Percentiles rank a stretch among this genome's conserved stretches.
Conservation (phyloP, 805 yeast genomes). For the Candida multigemmis region DNA sequence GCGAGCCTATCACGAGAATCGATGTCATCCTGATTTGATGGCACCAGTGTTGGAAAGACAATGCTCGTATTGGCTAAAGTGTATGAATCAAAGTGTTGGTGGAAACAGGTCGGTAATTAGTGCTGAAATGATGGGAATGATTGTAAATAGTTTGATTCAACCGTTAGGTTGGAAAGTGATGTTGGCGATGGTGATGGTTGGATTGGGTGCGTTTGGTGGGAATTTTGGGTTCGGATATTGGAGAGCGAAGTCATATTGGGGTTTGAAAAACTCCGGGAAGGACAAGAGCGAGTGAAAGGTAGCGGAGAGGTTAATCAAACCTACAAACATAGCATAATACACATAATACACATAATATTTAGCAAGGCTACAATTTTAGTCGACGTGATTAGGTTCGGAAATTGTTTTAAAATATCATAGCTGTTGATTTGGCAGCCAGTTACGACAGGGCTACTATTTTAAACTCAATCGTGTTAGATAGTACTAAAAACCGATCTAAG, state of each 20-base stretch:
- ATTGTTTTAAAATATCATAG: too few relatives aligned
- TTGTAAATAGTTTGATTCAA: constrained; percentile 55
- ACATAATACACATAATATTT: too few relatives aligned
- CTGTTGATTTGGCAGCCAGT: too few relatives aligned
- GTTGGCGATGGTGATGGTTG: constrained; percentile 28
- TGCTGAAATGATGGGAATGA: constrained; percentile 54
- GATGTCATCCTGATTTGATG: constrained; percentile 45
- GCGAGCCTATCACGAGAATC: constrained; percentile 42
- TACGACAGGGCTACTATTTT: too few relatives aligned
- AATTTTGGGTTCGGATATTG: constrained; percentile 63
- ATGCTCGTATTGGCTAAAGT: constrained; percentile 56
- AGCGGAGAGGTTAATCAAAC: too few relatives aligned
- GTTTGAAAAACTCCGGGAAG: constrained; percentile 10
- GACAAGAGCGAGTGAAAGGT: neutral
- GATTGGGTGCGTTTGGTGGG: constrained; percentile 44
- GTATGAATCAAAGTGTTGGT: constrained; percentile 47
- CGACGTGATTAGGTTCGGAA: too few relatives aligned
- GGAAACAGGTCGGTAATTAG: constrained; percentile 46
- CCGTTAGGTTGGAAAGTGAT: constrained; percentile 59
- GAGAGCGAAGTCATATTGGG: constrained; percentile 44
- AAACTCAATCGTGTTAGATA: too few relatives aligned
- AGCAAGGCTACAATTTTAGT: too few relatives aligned
- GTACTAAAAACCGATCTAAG: too few relatives aligned
- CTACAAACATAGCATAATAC: too few relatives aligned
- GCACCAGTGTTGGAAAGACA: constrained; percentile 50